phyloP scores from a whole-genome alignment of 441 rosid genomes.

The Gossypium davidsonii region DNA sequence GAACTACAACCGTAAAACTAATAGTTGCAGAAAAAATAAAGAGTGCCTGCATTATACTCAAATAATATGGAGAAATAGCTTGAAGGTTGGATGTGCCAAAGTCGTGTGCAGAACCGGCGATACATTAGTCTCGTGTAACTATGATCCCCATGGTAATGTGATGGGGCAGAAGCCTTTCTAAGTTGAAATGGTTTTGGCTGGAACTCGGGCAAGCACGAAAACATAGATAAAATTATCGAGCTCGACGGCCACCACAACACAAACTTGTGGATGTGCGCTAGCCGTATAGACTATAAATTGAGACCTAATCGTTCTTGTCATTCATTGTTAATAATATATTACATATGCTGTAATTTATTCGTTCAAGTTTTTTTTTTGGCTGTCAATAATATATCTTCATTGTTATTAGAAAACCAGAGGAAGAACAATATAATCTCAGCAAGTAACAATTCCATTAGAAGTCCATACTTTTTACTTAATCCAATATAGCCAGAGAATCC shows the following conservation, averaged over 20 bases:
- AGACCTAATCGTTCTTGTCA: neutral
- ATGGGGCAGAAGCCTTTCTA: conserved; percentile 50
- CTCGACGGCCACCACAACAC: neutral
- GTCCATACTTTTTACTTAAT: too few relatives aligned
- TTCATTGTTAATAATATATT: neutral
- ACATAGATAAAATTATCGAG: neutral
- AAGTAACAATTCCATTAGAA: too few relatives aligned
- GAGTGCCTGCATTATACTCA: conserved; percentile 58
- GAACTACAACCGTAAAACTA: conserved; percentile 30
- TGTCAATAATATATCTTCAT: neutral
- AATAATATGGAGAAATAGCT: conserved; percentile 50
- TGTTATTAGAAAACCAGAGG: too few relatives aligned
- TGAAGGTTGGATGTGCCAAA: conserved; percentile 44
- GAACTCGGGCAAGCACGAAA: neutral
- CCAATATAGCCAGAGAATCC: too few relatives aligned
- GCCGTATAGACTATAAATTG: neutral
- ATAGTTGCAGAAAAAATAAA: conserved; percentile 27
- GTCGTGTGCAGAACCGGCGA: conserved; percentile 37
- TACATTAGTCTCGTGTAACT: conserved; percentile 42
- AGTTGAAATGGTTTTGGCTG: conserved; percentile 6
- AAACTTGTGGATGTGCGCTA: neutral
- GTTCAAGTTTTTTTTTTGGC: neutral
- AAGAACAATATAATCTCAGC: too few relatives aligned
- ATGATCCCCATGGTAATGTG: conserved; percentile 55
- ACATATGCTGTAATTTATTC: neutral